Percentiles rank a stretch among this genome's conserved stretches.
Evolutionary conservation across 495 filamentous ascomycete species (phyloP).

Genomic region (Xylaria intraflava): DNA sequence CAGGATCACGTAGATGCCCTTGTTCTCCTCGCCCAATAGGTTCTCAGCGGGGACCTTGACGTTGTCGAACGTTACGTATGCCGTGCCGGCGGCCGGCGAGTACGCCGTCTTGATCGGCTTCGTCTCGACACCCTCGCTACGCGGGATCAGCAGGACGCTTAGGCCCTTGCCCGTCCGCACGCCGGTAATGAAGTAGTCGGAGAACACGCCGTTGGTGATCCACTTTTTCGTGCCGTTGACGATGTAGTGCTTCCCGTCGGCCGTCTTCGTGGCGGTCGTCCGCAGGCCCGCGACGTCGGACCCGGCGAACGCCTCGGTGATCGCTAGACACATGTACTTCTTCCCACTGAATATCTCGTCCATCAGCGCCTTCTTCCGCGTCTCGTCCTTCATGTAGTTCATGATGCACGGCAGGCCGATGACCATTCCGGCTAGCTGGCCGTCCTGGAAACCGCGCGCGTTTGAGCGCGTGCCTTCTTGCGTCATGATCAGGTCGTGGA

Average conservation of each 20-base stretch:
- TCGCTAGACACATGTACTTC: constrained; percentile 84
- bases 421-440: constrained; percentile 69
- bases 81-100: constrained; percentile 69
- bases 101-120: constrained; percentile 82
- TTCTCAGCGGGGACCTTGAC: constrained; percentile 78
- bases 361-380: constrained; percentile 58
- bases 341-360: constrained; percentile 69
- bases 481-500: constrained; percentile 70
- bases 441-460: constrained; percentile 59
- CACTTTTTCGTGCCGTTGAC: constrained; percentile 90
- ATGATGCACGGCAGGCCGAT: constrained; percentile 77
- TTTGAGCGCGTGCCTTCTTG: constrained; percentile 69
- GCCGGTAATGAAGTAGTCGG: constrained; percentile 77
- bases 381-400: constrained; percentile 65
- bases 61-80: constrained; percentile 78
- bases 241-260: constrained; percentile 78
- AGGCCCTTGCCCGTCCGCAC: constrained; percentile 80
- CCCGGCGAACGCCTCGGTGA: constrained; percentile 86
- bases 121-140: constrained; percentile 64
- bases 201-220: constrained; percentile 85
- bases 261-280: constrained; percentile 73
- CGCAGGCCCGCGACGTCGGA: constrained; percentile 79
- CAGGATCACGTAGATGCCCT: constrained; percentile 84
- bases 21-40: constrained; percentile 76
- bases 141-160: constrained; percentile 67